phyloP scores from a whole-genome alignment of 2,329 filamentous ascomycete genomes.

The Leptosphaerulina australis region DNA sequence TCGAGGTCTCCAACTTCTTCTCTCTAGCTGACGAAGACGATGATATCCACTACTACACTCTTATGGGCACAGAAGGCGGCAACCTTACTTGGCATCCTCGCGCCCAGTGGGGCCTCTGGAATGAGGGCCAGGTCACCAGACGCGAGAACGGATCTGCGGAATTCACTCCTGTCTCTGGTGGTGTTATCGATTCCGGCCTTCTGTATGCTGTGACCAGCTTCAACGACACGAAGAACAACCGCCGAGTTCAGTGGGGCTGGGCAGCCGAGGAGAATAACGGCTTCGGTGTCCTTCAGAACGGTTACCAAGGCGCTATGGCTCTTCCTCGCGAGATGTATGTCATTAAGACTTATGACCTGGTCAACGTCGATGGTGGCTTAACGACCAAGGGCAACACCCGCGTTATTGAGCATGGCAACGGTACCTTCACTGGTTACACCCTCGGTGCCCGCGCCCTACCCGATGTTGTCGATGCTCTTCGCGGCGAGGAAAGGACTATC shows the following conservation, averaged over 20 bases:
- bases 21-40: conserved; percentile 52
- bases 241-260: conserved; percentile 57
- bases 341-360: conserved; percentile 50
- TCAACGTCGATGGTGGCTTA: conserved; percentile 44
- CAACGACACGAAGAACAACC: conserved; percentile 56
- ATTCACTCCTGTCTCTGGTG: conserved; percentile 54
- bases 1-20: conserved; percentile 58
- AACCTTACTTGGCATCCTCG: conserved; percentile 52
- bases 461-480: conserved; percentile 53
- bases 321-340: conserved; percentile 56
- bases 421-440: conserved; percentile 53
- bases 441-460: conserved; percentile 53
- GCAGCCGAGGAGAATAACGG: conserved; percentile 53
- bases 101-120: conserved; percentile 54
- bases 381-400: conserved; percentile 45
- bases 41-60: conserved; percentile 53
- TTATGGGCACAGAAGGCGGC: conserved; percentile 54
- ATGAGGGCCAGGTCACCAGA: conserved; percentile 51
- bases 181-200: conserved; percentile 53
- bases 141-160: conserved; percentile 53
- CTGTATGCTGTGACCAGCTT: conserved; percentile 56
- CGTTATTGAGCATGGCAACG: conserved; percentile 44
- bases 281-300: conserved; percentile 51
- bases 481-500: conserved; percentile 32
- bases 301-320: conserved; percentile 53